phyloP scores from a whole-genome alignment of 2,329 filamentous ascomycete genomes.

The Shiraia sp. region DNA sequence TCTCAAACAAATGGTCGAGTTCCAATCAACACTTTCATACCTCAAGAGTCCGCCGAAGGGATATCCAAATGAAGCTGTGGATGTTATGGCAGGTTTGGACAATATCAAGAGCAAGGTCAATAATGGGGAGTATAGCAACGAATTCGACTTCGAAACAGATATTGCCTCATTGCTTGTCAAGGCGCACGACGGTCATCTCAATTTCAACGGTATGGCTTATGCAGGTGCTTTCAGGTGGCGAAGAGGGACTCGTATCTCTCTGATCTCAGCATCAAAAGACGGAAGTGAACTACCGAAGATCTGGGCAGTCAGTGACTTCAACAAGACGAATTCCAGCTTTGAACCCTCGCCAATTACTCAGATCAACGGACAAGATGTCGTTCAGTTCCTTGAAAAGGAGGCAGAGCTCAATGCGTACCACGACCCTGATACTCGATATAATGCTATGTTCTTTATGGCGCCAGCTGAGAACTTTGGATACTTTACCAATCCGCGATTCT shows the following conservation, averaged over 20 bases:
- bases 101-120: constrained; percentile 39
- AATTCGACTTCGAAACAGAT: constrained; percentile 49
- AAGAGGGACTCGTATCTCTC: constrained; percentile 30
- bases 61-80: constrained; percentile 44
- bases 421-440: constrained; percentile 49
- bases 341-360: constrained; percentile 42
- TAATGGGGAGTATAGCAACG: constrained; percentile 40
- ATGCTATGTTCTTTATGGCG: constrained; percentile 44
- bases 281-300: constrained; percentile 34
- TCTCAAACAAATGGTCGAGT: constrained; percentile 43
- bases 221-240: constrained; percentile 42
- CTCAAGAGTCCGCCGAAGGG: constrained; percentile 45
- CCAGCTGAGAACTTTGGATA: constrained; percentile 34
- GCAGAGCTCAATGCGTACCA: constrained; percentile 37
- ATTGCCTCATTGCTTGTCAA: constrained; percentile 37
- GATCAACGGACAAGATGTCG: constrained; percentile 44
- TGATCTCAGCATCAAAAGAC: constrained; percentile 38
- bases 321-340: constrained; percentile 23
- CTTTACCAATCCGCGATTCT: constrained; percentile 39
- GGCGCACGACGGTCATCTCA: constrained; percentile 43
- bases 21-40: constrained; percentile 48
- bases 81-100: constrained; percentile 44
- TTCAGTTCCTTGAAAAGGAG: constrained; percentile 40
- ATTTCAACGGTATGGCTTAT: constrained; percentile 40
- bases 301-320: constrained; percentile 38